Percentiles rank a stretch among this genome's conserved stretches.
These are phyloP conservation scores for Fusarium burgessii DNA, from an alignment of 2,329 filamentous ascomycete species.

Conservation along the genomic window DNA sequence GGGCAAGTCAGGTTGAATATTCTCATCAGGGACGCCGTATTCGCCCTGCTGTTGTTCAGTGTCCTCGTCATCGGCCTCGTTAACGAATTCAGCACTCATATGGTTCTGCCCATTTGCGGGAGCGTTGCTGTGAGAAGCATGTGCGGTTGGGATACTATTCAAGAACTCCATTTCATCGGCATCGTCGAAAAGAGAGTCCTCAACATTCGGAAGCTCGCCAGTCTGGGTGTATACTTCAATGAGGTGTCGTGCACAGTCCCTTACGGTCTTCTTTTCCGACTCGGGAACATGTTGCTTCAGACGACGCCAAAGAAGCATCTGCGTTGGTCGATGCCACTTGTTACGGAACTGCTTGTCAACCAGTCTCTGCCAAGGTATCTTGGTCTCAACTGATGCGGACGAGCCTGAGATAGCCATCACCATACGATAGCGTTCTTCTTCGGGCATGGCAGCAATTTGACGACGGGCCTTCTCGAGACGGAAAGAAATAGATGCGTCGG, in stretches of 20 bases:
- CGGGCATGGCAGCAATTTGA: constrained; percentile 57
- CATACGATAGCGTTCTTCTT: constrained; percentile 59
- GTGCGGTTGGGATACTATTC: constrained; percentile 34
- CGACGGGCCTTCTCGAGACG: constrained; percentile 57
- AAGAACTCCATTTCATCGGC: constrained; percentile 51
- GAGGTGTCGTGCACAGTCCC: constrained; percentile 53
- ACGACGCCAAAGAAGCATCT: constrained; percentile 56
- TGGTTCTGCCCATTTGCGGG: constrained; percentile 11
- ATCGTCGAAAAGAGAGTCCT: constrained; percentile 48
- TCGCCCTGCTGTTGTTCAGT: constrained; percentile 21
- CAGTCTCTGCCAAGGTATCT: constrained; percentile 63
- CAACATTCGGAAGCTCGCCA: constrained; percentile 51
- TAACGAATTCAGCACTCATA: constrained; percentile 48
- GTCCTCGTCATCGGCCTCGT: constrained; percentile 48
- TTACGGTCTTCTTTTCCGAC: constrained; percentile 48
- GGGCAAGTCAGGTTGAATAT: constrained; percentile 44
- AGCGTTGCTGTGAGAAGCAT: constrained; percentile 15
- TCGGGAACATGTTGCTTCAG: constrained; percentile 52
- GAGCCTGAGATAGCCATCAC: constrained; percentile 58
- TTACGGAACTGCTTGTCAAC: constrained; percentile 55
- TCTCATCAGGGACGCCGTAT: constrained; percentile 35
- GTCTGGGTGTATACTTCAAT: constrained; percentile 51
- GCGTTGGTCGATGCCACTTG: constrained; percentile 54
- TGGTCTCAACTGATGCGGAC: constrained; percentile 55
- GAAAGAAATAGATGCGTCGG: constrained; percentile 56